These are phyloP conservation scores for Dactylellina leptospora DNA, from an alignment of 2,329 filamentous ascomycete genomes.

Conservation along the genomic window DNA sequence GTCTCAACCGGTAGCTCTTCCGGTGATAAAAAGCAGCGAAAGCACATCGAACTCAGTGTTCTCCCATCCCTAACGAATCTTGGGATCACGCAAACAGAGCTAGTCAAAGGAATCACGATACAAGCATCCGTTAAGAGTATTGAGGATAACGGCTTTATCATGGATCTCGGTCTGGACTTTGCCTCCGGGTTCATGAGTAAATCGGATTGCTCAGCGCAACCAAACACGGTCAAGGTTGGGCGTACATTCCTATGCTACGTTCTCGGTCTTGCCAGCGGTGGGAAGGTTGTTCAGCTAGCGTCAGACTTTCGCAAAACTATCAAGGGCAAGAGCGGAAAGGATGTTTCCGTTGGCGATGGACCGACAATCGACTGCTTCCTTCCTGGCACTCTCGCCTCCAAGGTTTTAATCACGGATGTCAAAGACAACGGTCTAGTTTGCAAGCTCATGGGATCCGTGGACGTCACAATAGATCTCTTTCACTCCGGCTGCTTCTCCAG, in stretches of 20 bases:
- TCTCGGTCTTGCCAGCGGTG: conserved; percentile 75
- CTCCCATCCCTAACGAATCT: conserved; percentile 81
- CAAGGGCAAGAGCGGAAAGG: conserved; percentile 55
- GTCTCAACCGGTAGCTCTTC: conserved; percentile 64
- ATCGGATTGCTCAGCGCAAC: conserved; percentile 72
- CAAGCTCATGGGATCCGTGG: conserved; percentile 89
- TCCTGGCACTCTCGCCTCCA: conserved; percentile 82
- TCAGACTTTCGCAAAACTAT: conserved; percentile 74
- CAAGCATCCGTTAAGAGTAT: conserved; percentile 89
- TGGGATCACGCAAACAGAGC: conserved; percentile 74
- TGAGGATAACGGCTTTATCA: conserved; percentile 94
- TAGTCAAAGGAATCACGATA: conserved; percentile 78
- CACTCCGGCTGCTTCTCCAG: conserved; percentile 82
- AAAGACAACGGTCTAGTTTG: conserved; percentile 76
- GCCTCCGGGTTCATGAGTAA: conserved; percentile 81
- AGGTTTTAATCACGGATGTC: conserved; percentile 81
- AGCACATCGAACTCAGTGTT: conserved; percentile 85
- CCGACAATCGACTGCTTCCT: conserved; percentile 89
- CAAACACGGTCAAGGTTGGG: conserved; percentile 63
- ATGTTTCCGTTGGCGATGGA: conserved; percentile 66
- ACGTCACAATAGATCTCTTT: conserved; percentile 87
- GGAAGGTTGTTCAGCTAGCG: conserved; percentile 86
- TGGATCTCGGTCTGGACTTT: conserved; percentile 81
- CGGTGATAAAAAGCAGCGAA: conserved; percentile 71
- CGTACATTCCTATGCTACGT: conserved; percentile 85